phyloP scores from a whole-genome alignment of 1,139 yeast species.

The Hansenula sp. region DNA sequence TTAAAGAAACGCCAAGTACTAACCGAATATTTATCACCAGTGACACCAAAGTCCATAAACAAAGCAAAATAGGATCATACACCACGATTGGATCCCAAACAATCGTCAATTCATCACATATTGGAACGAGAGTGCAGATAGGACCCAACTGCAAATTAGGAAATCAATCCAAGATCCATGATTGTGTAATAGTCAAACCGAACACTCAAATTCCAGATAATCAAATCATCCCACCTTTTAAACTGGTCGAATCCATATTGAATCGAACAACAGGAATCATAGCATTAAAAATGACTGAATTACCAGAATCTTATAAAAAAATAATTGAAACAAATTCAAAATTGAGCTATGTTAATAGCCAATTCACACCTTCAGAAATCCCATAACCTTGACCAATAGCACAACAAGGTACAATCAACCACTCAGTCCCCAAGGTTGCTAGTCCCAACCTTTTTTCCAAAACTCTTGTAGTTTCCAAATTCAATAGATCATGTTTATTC shows the following conservation, averaged over 20 bases:
- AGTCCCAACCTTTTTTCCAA: conserved; percentile 11
- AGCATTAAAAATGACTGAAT: conserved; percentile 24
- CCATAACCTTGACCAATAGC: conserved; percentile 16
- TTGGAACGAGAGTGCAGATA: conserved; percentile 57
- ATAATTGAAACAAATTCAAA: conserved; percentile 41
- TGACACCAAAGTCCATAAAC: conserved; percentile 21
- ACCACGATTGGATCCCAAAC: conserved; percentile 47
- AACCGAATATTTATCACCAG: conserved; percentile 8
- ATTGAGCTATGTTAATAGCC: conserved; percentile 22
- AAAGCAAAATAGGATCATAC: conserved; percentile 53
- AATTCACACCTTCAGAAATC: conserved; percentile 22
- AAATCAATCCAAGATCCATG: conserved; percentile 50
- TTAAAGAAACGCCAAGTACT: background rate
- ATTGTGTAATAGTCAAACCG: conserved; percentile 52
- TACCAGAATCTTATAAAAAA: conserved; percentile 39
- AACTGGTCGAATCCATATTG: conserved; percentile 30
- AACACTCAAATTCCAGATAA: conserved; percentile 51
- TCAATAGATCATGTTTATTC: conserved; percentile 17
- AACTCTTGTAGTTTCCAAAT: conserved; percentile 4
- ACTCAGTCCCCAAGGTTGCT: conserved; percentile 7
- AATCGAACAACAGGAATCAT: background rate
- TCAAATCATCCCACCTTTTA: conserved; percentile 57
- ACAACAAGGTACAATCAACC: conserved; percentile 17
- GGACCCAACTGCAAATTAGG: conserved; percentile 40
- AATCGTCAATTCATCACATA: conserved; percentile 39